Evolutionary conservation across 2,329 filamentous ascomycete genomes (phyloP).

Genomic region (Rhinocladiella similis): DNA sequence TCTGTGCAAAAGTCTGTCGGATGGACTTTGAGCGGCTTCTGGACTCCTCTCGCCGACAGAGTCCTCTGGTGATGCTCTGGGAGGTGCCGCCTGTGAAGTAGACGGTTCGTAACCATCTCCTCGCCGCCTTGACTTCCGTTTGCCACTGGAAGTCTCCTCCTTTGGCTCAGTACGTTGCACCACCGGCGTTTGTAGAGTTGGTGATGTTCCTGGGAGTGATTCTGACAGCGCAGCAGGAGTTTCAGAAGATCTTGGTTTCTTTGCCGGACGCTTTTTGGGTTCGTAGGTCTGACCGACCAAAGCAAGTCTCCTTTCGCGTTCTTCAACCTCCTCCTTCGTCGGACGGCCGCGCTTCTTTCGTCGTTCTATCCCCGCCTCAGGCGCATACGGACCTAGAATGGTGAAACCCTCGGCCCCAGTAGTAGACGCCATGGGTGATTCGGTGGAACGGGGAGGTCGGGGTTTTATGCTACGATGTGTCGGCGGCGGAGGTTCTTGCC

Average conservation of each 20-base stretch:
- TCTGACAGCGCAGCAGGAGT: conserved; percentile 20
- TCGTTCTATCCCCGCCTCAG: conserved; percentile 17
- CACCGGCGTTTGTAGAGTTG: conserved; percentile 19
- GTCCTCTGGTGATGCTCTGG: conserved; percentile 19
- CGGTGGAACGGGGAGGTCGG: conserved; percentile 25
- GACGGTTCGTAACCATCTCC: conserved; percentile 5
- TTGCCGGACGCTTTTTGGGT: conserved; percentile 28
- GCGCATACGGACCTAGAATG: conserved; percentile 19
- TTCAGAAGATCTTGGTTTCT: conserved; percentile 28
- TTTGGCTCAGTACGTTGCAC: conserved; percentile 7
- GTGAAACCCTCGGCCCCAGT: conserved; percentile 25
- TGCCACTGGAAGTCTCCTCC: conserved; percentile 25
- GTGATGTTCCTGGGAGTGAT: conserved; percentile 13
- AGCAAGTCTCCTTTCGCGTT: conserved; percentile 27
- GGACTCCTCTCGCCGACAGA: conserved; percentile 21
- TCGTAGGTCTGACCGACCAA: conserved; percentile 28
- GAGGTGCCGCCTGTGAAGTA: background rate
- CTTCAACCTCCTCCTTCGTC: conserved; percentile 30
- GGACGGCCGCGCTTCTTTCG: conserved; percentile 29
- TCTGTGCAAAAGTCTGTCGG: conserved; percentile 21
- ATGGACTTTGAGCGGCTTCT: conserved; percentile 22
- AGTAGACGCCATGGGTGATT: conserved; percentile 26
- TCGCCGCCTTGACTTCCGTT: conserved; percentile 17
- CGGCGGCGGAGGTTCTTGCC: conserved; percentile 16
- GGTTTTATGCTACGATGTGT: conserved; percentile 25